Conservation (phyloP, 768 basidiomycete species). For the Hericium alpestre region DNA sequence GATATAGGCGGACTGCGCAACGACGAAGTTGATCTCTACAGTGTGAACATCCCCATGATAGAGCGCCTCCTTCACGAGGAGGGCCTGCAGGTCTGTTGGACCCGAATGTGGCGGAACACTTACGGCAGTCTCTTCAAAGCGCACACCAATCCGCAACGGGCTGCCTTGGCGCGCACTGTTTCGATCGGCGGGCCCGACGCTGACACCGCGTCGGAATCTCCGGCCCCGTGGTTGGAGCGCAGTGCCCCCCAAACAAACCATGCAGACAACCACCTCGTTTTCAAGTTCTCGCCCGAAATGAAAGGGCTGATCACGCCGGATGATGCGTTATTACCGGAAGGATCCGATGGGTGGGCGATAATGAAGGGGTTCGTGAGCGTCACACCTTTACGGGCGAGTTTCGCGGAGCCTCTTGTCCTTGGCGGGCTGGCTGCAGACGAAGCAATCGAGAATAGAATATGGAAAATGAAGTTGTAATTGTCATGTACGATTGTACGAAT, state of each 20-base stretch:
- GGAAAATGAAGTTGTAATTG: slow-evolving; percentile 48
- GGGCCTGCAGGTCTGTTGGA: slow-evolving; percentile 67
- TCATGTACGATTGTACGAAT: too few species aligned
- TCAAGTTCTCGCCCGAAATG: slow-evolving; percentile 73
- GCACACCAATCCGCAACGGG: slow-evolving; percentile 12
- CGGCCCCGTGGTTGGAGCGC: not conserved
- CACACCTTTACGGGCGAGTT: slow-evolving; percentile 66
- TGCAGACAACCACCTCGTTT: slow-evolving; percentile 31
- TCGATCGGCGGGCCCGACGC: slow-evolving; percentile 37
- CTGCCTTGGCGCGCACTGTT: slow-evolving; percentile 16
- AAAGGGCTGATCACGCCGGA: slow-evolving; percentile 53
- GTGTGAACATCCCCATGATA: slow-evolving; percentile 79
- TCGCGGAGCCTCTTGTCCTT: slow-evolving; percentile 47
- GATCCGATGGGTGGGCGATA: slow-evolving; percentile 78
- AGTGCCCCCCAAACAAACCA: not conserved
- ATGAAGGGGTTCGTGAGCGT: slow-evolving; percentile 61
- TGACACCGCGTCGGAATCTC: slow-evolving; percentile 7
- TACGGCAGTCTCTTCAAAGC: slow-evolving; percentile 74
- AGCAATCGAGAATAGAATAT: slow-evolving; percentile 32
- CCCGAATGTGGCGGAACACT: slow-evolving; percentile 74
- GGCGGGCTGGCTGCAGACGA: slow-evolving; percentile 13
- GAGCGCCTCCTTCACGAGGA: slow-evolving; percentile 47
- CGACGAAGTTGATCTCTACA: slow-evolving; percentile 74
- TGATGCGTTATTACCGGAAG: slow-evolving; percentile 49
- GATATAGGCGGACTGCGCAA: slow-evolving; percentile 48